Base-by-base conservation (phyloP, 2,329 filamentous ascomycete genomes). In the Colletotrichum paranaense region DNA sequence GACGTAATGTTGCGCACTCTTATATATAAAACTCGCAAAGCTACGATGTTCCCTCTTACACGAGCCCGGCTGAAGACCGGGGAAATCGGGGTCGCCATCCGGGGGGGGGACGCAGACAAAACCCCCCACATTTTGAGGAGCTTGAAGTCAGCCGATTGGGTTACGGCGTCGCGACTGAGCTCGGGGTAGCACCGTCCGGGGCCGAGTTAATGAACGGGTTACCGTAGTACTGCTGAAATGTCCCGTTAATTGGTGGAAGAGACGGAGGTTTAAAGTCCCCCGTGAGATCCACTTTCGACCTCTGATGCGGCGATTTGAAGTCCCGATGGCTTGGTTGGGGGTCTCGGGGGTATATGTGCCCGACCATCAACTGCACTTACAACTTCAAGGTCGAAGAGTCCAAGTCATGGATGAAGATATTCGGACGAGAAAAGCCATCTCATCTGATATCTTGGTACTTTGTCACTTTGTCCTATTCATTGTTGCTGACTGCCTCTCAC, bases 121-220 rank as follows among this genome's bases (percentile, higher is more conserved):
- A 30, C 4, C 35, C 67, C 59, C 67, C 67, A 64, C 62, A 73
- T 65, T 65, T 70, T 65, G 67, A 73, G 71, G 60, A 70, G 67
- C 63, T 67, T 56, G 22, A 55, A 5, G 19, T 42, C 30, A 62
- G 53, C 52, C 69, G 58, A 35, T 64, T 69, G 53, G 69, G 2
- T 7, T 14, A 38, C 35, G 46, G 38, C 22, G 5, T 59, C 26
- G 19, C 3, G 38, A 26, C n/a, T n/a, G 30, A 24, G 16, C 38
- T 72, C 64, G 57, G 57, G 52, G 58, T 12, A 49, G n/a, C 22
- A 58, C 53, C 35, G 59, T 30, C 66, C 30, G 60, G 55, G n/a
- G 56, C 65, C 60, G 67, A 70, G 69, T 73, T 14, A 70, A 53
- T 55, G 26, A 16, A 16, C 42, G 42, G 42, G 42, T 7, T 32